Percentiles rank a stretch among this genome's conserved stretches.
phyloP scores from a whole-genome alignment of 441 rosid species.

The Viola pubescens region DNA sequence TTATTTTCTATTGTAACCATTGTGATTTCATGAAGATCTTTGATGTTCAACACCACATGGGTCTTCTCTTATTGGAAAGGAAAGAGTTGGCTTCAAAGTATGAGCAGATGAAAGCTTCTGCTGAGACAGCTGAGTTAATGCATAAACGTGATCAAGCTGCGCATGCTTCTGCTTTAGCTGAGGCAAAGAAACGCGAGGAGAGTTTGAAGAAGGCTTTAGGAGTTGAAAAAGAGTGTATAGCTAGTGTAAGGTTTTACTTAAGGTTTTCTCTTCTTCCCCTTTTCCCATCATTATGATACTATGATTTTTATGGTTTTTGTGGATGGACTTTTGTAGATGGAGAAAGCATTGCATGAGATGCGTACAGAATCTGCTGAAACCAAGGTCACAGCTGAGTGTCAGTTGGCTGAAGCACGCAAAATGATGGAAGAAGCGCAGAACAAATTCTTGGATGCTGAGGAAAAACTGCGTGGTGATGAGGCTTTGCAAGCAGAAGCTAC shows the following conservation, averaged over 20 bases:
- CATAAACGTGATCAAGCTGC: slow-evolving; percentile 59
- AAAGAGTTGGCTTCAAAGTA: slow-evolving; percentile 47
- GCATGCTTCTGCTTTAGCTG: slow-evolving; percentile 53
- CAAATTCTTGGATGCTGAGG: slow-evolving; percentile 56
- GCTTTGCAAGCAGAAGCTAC: slow-evolving; percentile 62
- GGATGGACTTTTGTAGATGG: slow-evolving; percentile 45
- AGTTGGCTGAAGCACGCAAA: slow-evolving; percentile 51
- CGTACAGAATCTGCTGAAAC: slow-evolving; percentile 88
- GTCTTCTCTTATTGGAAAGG: slow-evolving; percentile 75
- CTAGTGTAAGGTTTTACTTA: slow-evolving; percentile 50
- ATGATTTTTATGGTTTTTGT: slow-evolving; percentile 6
- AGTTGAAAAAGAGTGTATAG: slow-evolving; percentile 71
- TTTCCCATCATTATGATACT: slow-evolving; percentile 1
- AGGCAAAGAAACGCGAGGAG: slow-evolving; percentile 74
- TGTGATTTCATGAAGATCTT: slow-evolving; percentile 39
- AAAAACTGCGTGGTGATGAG: slow-evolving; percentile 57
- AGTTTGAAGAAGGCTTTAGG: slow-evolving; percentile 74
- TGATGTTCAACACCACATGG: slow-evolving; percentile 95
- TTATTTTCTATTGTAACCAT: slow-evolving; percentile 2
- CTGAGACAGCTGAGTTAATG: slow-evolving; percentile 51
- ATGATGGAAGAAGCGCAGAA: slow-evolving; percentile 70
- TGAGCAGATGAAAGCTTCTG: slow-evolving; percentile 59
- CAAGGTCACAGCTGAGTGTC: slow-evolving; percentile 69
- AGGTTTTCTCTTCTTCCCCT: slow-evolving; percentile 4
- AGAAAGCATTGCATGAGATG: slow-evolving; percentile 91